These are phyloP conservation scores for Suhomyces guaymorum DNA, from an alignment of 1,139 yeast genomes.

Conservation along the genomic window DNA sequence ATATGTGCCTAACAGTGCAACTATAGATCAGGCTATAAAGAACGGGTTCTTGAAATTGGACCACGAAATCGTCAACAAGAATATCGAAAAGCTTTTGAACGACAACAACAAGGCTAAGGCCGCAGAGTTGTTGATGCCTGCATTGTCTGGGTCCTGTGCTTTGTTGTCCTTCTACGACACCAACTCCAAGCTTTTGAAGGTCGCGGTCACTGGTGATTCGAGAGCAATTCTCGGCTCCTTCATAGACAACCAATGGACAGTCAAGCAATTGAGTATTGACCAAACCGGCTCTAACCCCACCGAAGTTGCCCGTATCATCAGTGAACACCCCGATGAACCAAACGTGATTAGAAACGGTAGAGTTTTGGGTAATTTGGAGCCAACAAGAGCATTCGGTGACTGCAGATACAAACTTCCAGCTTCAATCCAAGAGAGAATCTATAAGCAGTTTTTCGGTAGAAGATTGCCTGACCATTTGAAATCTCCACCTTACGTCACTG, in stretches of 20 bases:
- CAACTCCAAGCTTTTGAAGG: slow-evolving; percentile 66
- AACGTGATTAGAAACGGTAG: slow-evolving; percentile 84
- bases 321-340: slow-evolving; percentile 92
- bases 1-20: slow-evolving; percentile 61
- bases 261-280: slow-evolving; percentile 80
- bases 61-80: slow-evolving; percentile 78
- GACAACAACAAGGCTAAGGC: slow-evolving; percentile 62
- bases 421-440: slow-evolving; percentile 71
- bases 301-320: slow-evolving; percentile 79
- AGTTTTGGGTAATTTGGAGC: slow-evolving; percentile 92
- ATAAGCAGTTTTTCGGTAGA: slow-evolving; percentile 81
- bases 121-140: slow-evolving; percentile 83
- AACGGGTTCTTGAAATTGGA: slow-evolving; percentile 82
- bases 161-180: slow-evolving; percentile 85
- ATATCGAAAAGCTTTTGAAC: slow-evolving; percentile 66
- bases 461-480: slow-evolving; percentile 73
- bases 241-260: slow-evolving; percentile 79
- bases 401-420: slow-evolving; percentile 83
- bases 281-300: slow-evolving; percentile 92
- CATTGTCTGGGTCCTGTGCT: slow-evolving; percentile 94
- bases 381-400: slow-evolving; percentile 96
- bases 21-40: slow-evolving; percentile 77
- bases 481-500: slow-evolving; percentile 97
- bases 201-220: slow-evolving; percentile 96
- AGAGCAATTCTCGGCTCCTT: slow-evolving; percentile 84